These are phyloP conservation scores for Dichomitus squalens DNA, from an alignment of 1,284 basidiomycete genomes.

Conservation along the genomic window DNA sequence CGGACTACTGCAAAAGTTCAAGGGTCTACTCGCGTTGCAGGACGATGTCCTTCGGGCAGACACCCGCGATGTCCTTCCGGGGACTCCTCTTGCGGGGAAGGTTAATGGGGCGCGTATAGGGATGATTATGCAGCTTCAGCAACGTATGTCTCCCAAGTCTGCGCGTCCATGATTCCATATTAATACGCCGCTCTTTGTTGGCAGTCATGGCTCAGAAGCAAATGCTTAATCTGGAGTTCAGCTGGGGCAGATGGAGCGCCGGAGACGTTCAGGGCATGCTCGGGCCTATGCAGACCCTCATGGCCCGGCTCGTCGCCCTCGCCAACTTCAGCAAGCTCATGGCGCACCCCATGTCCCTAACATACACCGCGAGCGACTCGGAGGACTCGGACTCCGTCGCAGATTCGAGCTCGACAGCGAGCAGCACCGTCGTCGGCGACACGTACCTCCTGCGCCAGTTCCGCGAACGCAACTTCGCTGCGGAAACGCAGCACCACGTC, in stretches of 20 bases:
- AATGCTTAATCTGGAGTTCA: conserved; percentile 56
- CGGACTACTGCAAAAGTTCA: conserved; percentile 37
- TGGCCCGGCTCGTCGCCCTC: conserved; percentile 45
- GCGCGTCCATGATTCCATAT: not conserved
- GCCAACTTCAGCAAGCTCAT: conserved; percentile 35
- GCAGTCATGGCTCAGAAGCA: conserved; percentile 44
- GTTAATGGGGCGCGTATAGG: conserved; percentile 30
- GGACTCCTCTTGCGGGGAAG: conserved; percentile 35
- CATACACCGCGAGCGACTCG: not conserved
- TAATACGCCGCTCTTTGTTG: not conserved
- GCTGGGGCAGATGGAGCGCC: conserved; percentile 55
- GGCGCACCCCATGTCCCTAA: conserved; percentile 16
- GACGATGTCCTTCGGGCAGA: conserved; percentile 43
- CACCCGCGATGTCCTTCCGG: conserved; percentile 36
- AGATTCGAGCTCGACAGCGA: conserved; percentile 1
- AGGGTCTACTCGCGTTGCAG: conserved; percentile 40
- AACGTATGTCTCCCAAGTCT: conserved; percentile 19
- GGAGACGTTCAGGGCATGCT: conserved; percentile 51
- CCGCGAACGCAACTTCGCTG: conserved; percentile 31
- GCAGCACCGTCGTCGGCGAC: conserved; percentile 30
- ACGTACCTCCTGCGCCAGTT: conserved; percentile 46
- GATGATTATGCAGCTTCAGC: conserved; percentile 29
- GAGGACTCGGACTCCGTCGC: conserved; percentile 9
- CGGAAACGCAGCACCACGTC: conserved; percentile 42
- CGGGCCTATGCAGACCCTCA: conserved; percentile 43